A percentile compares a stretch with the other conserved stretches of the same genome.
These are phyloP conservation scores for Psilocybe sp. DNA, from an alignment of 768 basidiomycete genomes.

Conservation along the genomic window DNA sequence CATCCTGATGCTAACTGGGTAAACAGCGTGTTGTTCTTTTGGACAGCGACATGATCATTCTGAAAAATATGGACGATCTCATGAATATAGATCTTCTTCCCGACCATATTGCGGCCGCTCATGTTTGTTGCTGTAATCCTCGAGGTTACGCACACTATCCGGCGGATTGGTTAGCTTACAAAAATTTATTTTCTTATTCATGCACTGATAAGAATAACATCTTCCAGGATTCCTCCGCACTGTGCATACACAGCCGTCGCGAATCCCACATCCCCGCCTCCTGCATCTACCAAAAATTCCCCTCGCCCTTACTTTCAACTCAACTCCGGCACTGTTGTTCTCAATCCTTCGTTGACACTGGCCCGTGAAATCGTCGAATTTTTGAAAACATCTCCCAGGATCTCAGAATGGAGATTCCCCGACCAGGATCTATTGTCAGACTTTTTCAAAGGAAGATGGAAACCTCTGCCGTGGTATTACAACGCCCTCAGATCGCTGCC, in stretches of 20 bases:
- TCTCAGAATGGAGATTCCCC: constrained; percentile 59
- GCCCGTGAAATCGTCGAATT: constrained; percentile 52
- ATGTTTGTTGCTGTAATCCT: constrained; percentile 95
- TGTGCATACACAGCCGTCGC: constrained; percentile 73
- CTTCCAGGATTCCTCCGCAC: constrained; percentile 84
- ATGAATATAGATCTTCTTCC: constrained; percentile 56
- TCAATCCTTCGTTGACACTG: constrained; percentile 66
- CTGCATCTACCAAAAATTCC: constrained; percentile 30
- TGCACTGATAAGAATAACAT: constrained; percentile 10
- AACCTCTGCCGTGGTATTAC: constrained; percentile 79
- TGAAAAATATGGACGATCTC: constrained; percentile 77
- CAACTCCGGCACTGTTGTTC: constrained; percentile 87
- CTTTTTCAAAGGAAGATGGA: constrained; percentile 78
- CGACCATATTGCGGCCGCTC: constrained; percentile 83
- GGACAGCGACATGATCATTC: constrained; percentile 87
- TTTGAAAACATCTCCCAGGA: constrained; percentile 43
- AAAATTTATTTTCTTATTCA: background rate
- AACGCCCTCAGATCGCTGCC: constrained; percentile 92
- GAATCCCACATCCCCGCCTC: constrained; percentile 40
- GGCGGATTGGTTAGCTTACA: constrained; percentile 65
- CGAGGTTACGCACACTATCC: constrained; percentile 84
- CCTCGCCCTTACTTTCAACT: constrained; percentile 81
- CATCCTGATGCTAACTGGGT: background rate
- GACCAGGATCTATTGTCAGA: constrained; percentile 91
- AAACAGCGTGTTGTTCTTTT: constrained; percentile 72